These are phyloP conservation scores for Hypoxylon sp. DNA, from an alignment of 2,329 filamentous ascomycete genomes.

Conservation along the genomic window DNA sequence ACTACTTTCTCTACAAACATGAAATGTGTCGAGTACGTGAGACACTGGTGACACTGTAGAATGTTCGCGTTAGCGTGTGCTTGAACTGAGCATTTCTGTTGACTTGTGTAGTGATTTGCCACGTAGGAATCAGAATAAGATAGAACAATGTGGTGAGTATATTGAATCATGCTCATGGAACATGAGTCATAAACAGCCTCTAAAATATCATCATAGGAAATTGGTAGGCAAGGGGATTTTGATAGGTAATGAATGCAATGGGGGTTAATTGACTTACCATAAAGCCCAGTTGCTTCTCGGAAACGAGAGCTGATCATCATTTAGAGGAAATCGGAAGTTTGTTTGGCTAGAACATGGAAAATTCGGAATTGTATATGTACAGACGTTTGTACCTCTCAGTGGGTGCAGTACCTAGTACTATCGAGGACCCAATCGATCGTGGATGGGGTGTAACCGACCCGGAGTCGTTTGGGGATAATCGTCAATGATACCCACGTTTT, in stretches of 20 bases:
- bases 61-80: slow-evolving; percentile 22
- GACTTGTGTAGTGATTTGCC: slow-evolving; percentile 1
- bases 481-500: neutral
- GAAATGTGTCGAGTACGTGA: neutral
- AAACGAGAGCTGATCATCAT: slow-evolving; percentile 7
- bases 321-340: neutral
- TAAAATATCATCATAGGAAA: slow-evolving; percentile 51
- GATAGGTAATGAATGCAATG: slow-evolving; percentile 4
- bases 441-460: slow-evolving; percentile 1
- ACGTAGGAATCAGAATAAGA: slow-evolving; percentile 47
- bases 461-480: neutral
- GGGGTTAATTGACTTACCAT: slow-evolving; percentile 37
- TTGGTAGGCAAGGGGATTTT: slow-evolving; percentile 18
- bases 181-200: slow-evolving; percentile 56
- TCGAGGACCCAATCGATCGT: neutral
- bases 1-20: slow-evolving; percentile 11
- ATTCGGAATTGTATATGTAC: slow-evolving; percentile 47
- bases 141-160: slow-evolving; percentile 52
- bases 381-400: slow-evolving; percentile 20
- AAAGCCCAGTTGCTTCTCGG: slow-evolving; percentile 11
- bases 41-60: slow-evolving; percentile 8
- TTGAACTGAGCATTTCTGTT: neutral
- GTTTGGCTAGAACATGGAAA: slow-evolving; percentile 21
- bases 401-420: neutral
- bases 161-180: slow-evolving; percentile 52